Percentiles rank a stretch among this genome's conserved stretches.
phyloP scores from a whole-genome alignment of 371 early-diverging fungal species.

The Apophysomyces sp. region DNA sequence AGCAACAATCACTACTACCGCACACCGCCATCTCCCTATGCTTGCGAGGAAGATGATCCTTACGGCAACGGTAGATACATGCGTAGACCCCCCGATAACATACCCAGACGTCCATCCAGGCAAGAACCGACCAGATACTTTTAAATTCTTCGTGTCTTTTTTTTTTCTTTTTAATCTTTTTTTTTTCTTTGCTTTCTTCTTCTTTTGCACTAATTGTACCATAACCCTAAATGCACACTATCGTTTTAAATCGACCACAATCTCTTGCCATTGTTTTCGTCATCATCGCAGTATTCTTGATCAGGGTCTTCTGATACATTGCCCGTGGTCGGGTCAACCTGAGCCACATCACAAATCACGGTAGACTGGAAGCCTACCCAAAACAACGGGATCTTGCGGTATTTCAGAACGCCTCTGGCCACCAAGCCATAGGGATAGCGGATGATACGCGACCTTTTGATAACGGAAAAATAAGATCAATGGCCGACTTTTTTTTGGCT shows the following conservation, averaged over 20 bases:
- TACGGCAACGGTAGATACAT: not conserved
- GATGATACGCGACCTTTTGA: constrained; percentile 44
- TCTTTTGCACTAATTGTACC: not conserved
- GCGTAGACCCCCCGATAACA: not conserved
- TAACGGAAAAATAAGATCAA: too few species aligned
- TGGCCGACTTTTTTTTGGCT: too few species aligned
- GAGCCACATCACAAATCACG: constrained; percentile 29
- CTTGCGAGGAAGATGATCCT: not conserved
- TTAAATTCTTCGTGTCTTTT: not conserved
- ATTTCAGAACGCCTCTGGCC: constrained; percentile 56
- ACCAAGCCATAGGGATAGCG: constrained; percentile 57
- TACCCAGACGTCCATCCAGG: not conserved
- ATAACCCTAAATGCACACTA: not conserved
- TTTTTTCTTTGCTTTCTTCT: not conserved
- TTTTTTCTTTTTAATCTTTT: too few species aligned
- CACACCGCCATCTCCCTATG: not conserved
- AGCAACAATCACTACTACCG: not conserved
- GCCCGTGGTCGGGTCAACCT: constrained; percentile 34
- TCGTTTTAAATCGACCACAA: not conserved
- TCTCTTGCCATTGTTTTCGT: not conserved
- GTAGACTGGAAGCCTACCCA: constrained; percentile 21
- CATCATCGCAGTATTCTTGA: constrained; percentile 22
- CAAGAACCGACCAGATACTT: not conserved
- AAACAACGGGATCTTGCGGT: constrained; percentile 29
- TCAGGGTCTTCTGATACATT: constrained; percentile 26